Conservation (phyloP, 2,329 filamentous ascomycete species). For the Apiospora koreana region DNA sequence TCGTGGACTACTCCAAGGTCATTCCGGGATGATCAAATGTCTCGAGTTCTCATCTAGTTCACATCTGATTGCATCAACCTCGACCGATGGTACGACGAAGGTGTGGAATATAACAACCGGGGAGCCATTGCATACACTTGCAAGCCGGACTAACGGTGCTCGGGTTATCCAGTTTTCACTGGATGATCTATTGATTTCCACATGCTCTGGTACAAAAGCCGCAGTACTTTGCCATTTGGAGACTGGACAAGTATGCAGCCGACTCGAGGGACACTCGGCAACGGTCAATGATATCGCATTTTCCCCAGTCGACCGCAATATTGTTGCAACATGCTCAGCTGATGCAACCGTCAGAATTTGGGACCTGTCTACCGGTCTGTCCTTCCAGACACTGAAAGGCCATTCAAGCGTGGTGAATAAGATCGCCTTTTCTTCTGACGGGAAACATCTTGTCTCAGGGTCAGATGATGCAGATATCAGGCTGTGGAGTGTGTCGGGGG, state of each 20-base stretch:
- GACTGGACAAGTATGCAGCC: background rate
- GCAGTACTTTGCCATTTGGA: background rate
- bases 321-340: constrained; percentile 13
- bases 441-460: background rate
- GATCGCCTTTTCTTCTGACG: background rate
- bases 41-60: background rate
- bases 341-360: constrained; percentile 16
- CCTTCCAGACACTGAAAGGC: background rate
- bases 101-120: constrained; percentile 96
- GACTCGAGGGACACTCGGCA: background rate
- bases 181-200: constrained; percentile 9
- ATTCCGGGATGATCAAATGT: background rate
- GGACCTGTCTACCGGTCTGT: constrained; percentile 13
- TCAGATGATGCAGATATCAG: background rate
- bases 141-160: background rate
- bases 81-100: constrained; percentile 89
- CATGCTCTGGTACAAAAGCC: background rate
- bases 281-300: constrained; percentile 10
- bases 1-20: background rate
- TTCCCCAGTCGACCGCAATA: constrained; percentile 13
- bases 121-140: constrained; percentile 32
- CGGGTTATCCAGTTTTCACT: constrained; percentile 13
- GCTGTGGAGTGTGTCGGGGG: background rate
- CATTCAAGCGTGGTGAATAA: background rate
- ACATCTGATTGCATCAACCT: constrained; percentile 74